A percentile compares a stretch with the other conserved stretches of the same genome.
phyloP scores from a whole-genome alignment of 2,329 filamentous ascomycete species.

The Aspergillus ochraceoroseus region DNA sequence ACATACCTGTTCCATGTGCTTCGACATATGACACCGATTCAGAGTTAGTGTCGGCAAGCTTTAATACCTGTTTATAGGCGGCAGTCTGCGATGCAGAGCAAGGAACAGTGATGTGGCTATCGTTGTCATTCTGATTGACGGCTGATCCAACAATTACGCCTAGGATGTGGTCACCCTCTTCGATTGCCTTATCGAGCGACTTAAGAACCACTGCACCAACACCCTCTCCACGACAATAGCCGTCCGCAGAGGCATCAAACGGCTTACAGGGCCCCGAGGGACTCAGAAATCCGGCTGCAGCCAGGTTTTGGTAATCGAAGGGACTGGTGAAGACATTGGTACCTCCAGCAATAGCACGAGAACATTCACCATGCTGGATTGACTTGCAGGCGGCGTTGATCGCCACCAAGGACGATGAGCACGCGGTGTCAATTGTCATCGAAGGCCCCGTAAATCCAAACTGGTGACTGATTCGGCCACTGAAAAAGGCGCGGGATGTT shows the following conservation, averaged over 20 bases:
- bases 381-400: not conserved
- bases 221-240: constrained; percentile 14
- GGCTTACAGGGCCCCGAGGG: constrained; percentile 2
- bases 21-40: constrained; percentile 29
- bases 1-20: constrained; percentile 34
- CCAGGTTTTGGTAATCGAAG: constrained; percentile 4
- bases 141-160: constrained; percentile 35
- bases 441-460: constrained; percentile 3
- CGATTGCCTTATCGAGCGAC: constrained; percentile 41
- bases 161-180: constrained; percentile 45
- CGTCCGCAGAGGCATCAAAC: constrained; percentile 12
- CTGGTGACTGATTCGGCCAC: not conserved
- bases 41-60: constrained; percentile 17
- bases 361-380: constrained; percentile 4
- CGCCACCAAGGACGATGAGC: not conserved
- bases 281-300: constrained; percentile 3
- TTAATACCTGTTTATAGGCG: constrained; percentile 27
- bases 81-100: constrained; percentile 20
- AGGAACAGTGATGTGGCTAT: constrained; percentile 17
- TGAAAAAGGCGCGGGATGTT: not conserved
- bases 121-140: constrained; percentile 32
- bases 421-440: not conserved
- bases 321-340: constrained; percentile 29
- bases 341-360: constrained; percentile 29
- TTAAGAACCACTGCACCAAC: constrained; percentile 9